Evolutionary conservation across 1,139 yeast genomes (phyloP), one percentile per base, ranked within the genome.

Genomic region (Scheffersomyces titani): DNA sequence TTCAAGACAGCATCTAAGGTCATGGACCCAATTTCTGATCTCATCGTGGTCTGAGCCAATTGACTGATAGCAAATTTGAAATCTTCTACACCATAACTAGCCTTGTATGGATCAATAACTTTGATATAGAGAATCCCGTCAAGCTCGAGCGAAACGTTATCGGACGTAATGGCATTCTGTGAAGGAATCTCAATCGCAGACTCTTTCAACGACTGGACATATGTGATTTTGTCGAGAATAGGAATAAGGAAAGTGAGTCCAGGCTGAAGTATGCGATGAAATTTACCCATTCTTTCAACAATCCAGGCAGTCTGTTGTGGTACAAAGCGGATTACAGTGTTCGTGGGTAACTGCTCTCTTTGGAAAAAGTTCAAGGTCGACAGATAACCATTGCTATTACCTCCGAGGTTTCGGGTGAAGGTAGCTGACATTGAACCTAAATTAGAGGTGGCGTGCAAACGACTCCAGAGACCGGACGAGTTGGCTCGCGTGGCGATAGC

Each of bases 271-370:
- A 90, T 87, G 58, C 88, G 76, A 70, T 87, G 82, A 75, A 89
- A 91, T 69, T 88, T 89, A 44, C 97, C 97, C 97, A 91, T 91
- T 61, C 97, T 80, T 72, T 91, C 97, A 30, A 91, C 96, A 20
- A 91, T 85, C 93, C 96, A 91, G 3, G 97, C 97, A 16, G 91
- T 88, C 72, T 90, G 96, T 69, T 91, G 97, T 2, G 97, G 97
- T 5, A 91, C 97, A 70, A 91, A 91, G 63, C 89, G 77, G 50
- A 90, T 71, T 1, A 90, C 71, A 1, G 96, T 90, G 71, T 90
- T 90, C 40, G 91, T 75, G 7, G 96, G 96, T 54, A 89, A 75
- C 59, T 83, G 77, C 57, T 86, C 87, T 55, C 80, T 81, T 70
- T 88, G 93, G 73, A 90, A 90, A 70, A 81, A 90, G 53, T 82